Base-by-base conservation (phyloP, 306 rosid genomes). In the Oxytropis ochrocephala region DNA sequence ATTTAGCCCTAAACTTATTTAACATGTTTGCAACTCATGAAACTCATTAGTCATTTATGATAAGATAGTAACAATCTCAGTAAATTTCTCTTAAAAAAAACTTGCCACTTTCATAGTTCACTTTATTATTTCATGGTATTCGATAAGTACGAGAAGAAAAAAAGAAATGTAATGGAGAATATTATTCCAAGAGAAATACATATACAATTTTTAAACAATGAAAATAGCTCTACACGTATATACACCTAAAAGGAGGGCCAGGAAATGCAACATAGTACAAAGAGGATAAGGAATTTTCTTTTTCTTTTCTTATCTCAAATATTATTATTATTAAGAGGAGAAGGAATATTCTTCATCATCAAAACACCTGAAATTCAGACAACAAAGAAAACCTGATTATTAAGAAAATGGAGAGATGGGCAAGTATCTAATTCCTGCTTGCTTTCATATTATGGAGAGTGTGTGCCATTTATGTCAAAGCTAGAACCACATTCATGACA, bases 371-470 rank as follows among this genome's bases (percentile, higher is more conserved):
- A 78, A 49, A 33, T 17, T 55, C 50, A 56, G 42, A 42, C 48
- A 32, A 78, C n/a, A 41, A 10, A 14, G 5, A 69, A 62, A 13
- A 48, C 73, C 68, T 64, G 18, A 48, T 56, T 64, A 53, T 46
- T 64, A 27, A 65, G 35, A 58, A 19, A 72, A 57, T 58, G 39
- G 58, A 39, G 58, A 30, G 58, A 30, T 27, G 39, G 46, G 50
- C 54, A 65, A 65, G 75, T 65, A 72, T 78, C 82, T 50, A 57
- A 78, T 78, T 78, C 81, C 27, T 27, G 32, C 24, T 13, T 14
- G 13, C 55, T 64, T 64, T 77, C 63, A 64, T 70, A 36, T 63
- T 18, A 64, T 64, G 70, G 36, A 64, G 36, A 56, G 68, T 6
- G 51, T 55, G 10, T 7, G n/a, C n/a, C 27, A 65, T 27, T 46